A percentile compares a stretch with the other conserved stretches of the same genome.
Conservation (phyloP, 257 asterid genomes). For the Solanum virginianum region DNA sequence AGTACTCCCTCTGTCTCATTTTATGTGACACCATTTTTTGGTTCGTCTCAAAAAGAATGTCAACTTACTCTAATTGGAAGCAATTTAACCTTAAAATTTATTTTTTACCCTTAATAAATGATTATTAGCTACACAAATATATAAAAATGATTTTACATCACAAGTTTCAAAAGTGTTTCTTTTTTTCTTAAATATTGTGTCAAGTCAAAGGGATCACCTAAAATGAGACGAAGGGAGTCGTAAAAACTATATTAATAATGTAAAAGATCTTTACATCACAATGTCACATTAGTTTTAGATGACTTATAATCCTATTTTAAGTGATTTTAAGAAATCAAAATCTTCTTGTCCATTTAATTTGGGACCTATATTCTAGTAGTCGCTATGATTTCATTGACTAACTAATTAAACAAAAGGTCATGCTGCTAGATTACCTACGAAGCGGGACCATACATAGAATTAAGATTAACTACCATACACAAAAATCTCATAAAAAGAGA, state of each 20-base stretch:
- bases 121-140: no score
- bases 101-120: no score
- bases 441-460: background rate
- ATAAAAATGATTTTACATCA: no score
- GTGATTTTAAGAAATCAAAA: background rate
- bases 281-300: background rate
- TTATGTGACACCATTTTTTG: no score
- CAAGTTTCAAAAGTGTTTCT: no score
- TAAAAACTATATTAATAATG: background rate
- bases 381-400: background rate
- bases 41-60: no score
- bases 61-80: no score
- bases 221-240: no score
- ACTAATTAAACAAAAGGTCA: background rate
- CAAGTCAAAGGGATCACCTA: no score
- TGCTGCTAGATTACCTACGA: background rate
- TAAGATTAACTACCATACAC: background rate
- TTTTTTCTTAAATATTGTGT: no score
- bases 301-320: background rate
- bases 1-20: background rate
- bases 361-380: background rate
- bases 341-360: background rate
- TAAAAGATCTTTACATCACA: background rate
- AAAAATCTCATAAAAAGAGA: background rate
- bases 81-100: no score